Percentiles rank a stretch among this genome's conserved stretches.
These are phyloP conservation scores for Phytopythium montanum DNA, from an alignment of 352 stramenopile genomes.

Conservation along the genomic window DNA sequence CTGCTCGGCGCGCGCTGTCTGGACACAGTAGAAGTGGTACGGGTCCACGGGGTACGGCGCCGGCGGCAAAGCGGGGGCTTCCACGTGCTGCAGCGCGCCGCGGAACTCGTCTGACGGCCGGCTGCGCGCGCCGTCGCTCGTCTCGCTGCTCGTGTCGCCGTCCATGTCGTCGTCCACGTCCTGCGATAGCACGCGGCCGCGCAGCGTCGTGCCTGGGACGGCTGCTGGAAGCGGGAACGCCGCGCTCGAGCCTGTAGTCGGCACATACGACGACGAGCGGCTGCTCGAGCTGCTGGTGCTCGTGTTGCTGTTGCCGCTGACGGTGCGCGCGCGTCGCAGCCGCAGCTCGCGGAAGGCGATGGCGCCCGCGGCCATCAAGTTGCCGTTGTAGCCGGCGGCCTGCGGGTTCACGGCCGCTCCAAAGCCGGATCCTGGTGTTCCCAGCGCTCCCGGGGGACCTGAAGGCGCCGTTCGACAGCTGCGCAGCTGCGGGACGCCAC, in stretches of 20 bases:
- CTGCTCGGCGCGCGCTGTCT: constrained; percentile 9
- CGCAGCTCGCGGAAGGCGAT: constrained; percentile 12
- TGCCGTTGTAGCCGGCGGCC: background rate
- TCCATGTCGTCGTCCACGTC: constrained; percentile 38
- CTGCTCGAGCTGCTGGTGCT: constrained; percentile 58
- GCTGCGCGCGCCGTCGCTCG: background rate
- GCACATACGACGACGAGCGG: constrained; percentile 41
- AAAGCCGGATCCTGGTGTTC: background rate
- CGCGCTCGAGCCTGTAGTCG: constrained; percentile 21
- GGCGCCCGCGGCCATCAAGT: background rate
- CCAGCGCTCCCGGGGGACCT: constrained; percentile 5
- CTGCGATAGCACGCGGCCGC: constrained; percentile 14
- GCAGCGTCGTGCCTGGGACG: background rate
- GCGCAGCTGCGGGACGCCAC: constrained; percentile 44
- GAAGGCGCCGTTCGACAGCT: constrained; percentile 31
- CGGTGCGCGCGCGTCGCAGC: constrained; percentile 44
- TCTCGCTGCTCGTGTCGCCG: constrained; percentile 12
- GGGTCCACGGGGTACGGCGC: constrained; percentile 75
- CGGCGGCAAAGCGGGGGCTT: constrained; percentile 48
- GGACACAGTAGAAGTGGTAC: constrained; percentile 77
- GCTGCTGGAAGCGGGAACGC: constrained; percentile 4
- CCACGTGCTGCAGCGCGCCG: constrained; percentile 33
- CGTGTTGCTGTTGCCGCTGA: constrained; percentile 61
- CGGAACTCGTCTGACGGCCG: constrained; percentile 13
- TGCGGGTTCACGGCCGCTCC: constrained; percentile 10